Evolutionary conservation across 2,329 filamentous ascomycete species (phyloP), one percentile per base, ranked within the genome.

Genomic region (Trichoderma koningiopsis): DNA sequence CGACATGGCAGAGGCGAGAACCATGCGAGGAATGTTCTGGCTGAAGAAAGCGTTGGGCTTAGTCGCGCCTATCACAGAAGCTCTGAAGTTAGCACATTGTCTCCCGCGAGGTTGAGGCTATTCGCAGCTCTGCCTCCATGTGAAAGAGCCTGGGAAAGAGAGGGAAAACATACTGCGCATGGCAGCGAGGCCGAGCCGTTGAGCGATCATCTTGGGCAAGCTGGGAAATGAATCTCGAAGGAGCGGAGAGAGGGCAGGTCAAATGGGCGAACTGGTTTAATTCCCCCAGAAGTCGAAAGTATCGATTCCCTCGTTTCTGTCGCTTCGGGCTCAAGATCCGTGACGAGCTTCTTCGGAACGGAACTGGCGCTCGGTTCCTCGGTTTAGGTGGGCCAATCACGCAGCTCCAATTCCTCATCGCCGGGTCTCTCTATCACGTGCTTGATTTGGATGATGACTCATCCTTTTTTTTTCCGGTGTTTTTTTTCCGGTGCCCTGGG

Each of bases 181-280:
- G 78, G 86, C 86, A 81, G 84, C 83, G 74, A 87, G 77, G 79
- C 86, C 87, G 76, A 87, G 82, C 81, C 86, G 81, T 75, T 86
- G 85, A 76, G 85, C 83, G 78, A 83, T 85, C 87, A 89, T 89
- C 55, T 74, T 79, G 76, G 40, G 73, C 73, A 68, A 71, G 13
- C 52, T 53, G 37, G 16, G 5, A 19, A n/a, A 43, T 6, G 33
- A 14, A n/a, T 19, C 8, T 16, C 16, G 29, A 57, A 35, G 29
- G 55, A 33, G 40, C 27, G 29, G 29, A 29, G 35, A 29, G 35
- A n/a, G 19, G 16, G 19, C 40, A 33, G n/a, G 16, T 37, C 35
- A 37, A 58, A 37, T 58, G 37, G 40, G 53, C 62, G 27, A 40
- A 35, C 11, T 53, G 43, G 58, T 10, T 14, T 27, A 10, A 2